Evolutionary conservation across 306 rosid species (phyloP), one percentile per base, ranked within the genome.

Genomic region (Quercus aquifolioides): DNA sequence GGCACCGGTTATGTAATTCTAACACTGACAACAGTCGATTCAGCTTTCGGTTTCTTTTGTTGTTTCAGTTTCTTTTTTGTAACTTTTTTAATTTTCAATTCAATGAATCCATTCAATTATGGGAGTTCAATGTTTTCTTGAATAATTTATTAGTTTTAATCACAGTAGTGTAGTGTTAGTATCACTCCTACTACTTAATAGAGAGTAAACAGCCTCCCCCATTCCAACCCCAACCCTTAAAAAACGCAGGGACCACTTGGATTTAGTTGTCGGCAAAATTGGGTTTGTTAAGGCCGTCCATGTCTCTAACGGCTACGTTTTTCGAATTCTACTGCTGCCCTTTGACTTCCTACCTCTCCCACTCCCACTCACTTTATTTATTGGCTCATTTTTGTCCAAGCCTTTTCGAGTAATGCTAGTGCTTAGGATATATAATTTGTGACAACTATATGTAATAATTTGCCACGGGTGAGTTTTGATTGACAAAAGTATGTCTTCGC

Each of bases 261-360:
- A 80, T 38, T 71, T 76, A 12, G 78, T 77, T 74, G 83, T 80
- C 82, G 28, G 71, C 79, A 10, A 49, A 49, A 80, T 65, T 74
- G 63, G 76, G 51, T 26, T 35, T 51, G 74, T 6, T 3, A 57
- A 74, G n/a, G 2, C 41, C 31, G 10, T 69, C 13, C 4, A 7
- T 25, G 58, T 43, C 23, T 69, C 38, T 76, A 80, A 84, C 87
- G 87, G 87, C 79, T 84, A 80, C 25, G 2, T 57, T 71, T 63
- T 56, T 54, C 19, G 5, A 49, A 49, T 49, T 11, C 4, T 49
- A 49, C 54, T 49, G 4, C 14, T 49, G 54, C 54, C 12, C 12
- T 49, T 49, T 49, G 54, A 49, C 54, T 49, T 49, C 46, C 3
- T 41, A 7, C 3, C 46, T 7, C 46, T 41, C 46, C 46, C 10